phyloP scores from a whole-genome alignment of 176 grass and related monocot species.

The Paspalum vaginatum region DNA sequence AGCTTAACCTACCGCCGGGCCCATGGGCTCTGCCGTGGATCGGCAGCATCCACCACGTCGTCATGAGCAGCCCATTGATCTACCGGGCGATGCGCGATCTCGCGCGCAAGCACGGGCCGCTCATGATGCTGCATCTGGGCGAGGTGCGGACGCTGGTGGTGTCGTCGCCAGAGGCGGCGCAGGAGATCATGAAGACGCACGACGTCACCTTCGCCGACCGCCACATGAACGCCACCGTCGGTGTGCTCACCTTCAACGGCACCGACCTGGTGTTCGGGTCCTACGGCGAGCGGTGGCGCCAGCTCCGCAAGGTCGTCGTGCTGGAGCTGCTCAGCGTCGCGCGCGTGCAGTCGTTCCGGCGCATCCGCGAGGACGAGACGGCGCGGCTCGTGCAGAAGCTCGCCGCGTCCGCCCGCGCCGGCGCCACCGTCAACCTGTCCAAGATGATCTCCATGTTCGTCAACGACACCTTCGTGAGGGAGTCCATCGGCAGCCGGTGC shows the following conservation, averaged over 20 bases:
- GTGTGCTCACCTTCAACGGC: not conserved
- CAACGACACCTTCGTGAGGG: not conserved
- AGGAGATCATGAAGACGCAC: not conserved
- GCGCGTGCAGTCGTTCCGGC: not conserved
- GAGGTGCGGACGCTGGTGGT: not conserved
- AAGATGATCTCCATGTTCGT: not conserved
- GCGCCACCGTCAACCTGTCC: not conserved
- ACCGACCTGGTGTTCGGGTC: not conserved
- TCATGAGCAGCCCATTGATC: not conserved
- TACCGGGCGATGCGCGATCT: not conserved
- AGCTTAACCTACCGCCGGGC: not conserved
- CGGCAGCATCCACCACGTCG: slow-evolving; percentile 6
- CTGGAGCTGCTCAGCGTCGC: slow-evolving; percentile 21
- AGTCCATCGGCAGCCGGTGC: no score
- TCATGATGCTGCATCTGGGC: slow-evolving; percentile 16
- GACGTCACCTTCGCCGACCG: slow-evolving; percentile 14
- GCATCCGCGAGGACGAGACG: slow-evolving; percentile 9
- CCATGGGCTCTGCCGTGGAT: slow-evolving; percentile 16
- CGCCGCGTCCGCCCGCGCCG: not conserved
- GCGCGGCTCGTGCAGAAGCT: not conserved
- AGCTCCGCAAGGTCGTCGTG: slow-evolving; percentile 20
- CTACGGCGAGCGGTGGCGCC: slow-evolving; percentile 34
- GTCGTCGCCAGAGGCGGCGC: not conserved
- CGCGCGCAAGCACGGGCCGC: not conserved
- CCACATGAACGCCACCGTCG: not conserved